Base-by-base conservation (phyloP, 129 eudicot species). In the Pulicaria dysenterica region DNA sequence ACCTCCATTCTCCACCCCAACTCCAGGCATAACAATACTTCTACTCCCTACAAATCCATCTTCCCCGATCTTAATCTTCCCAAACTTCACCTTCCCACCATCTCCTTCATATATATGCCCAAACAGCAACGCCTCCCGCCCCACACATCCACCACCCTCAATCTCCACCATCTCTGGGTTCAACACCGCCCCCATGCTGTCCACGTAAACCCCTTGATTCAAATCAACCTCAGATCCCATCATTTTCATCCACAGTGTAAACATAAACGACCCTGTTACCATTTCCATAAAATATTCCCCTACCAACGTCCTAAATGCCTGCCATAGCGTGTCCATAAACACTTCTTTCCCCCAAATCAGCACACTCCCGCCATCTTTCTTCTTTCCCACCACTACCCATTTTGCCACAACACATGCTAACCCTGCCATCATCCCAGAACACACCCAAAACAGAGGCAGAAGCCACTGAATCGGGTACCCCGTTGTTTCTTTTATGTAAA, bases 71-170 rank as follows among this genome's bases (percentile, higher is more conserved):
- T 43, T 83, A 43, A 90, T 85, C 83, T 85, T 90, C 67, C 96
- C 95, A 77, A 85, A 90, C 85, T 87, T 90, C 44, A 90, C 91
- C 70, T 81, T 79, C 61, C 96, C 96, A n/a, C 89, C 95, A 81
- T 87, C 96, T 17, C 96, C 96, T 73, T 90, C 96, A 56, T 90
- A 90, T 64, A 90, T 77, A 64, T 90, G 96, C 47, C 96, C 96
- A 36, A 90, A 90, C 16, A 90, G 47, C 77, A 90, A 64, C 0
- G 95, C 89, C 46, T 90, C 96, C 51, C 87, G 81, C 31, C 87
- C 96, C 53, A 90, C 91, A 37, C 89, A 87, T 5, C 91, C 95
- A 0, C 88, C 89, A 13, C 89, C 70, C 60, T 87, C 91, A 4
- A 90, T 85, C 80, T 79, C 91, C 72, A 90, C 89, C 96, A 90